A percentile compares a stretch with the other conserved stretches of the same genome.
These are phyloP conservation scores for Escallonia rubra DNA, from an alignment of 129 eudicot species.

Conservation along the genomic window DNA sequence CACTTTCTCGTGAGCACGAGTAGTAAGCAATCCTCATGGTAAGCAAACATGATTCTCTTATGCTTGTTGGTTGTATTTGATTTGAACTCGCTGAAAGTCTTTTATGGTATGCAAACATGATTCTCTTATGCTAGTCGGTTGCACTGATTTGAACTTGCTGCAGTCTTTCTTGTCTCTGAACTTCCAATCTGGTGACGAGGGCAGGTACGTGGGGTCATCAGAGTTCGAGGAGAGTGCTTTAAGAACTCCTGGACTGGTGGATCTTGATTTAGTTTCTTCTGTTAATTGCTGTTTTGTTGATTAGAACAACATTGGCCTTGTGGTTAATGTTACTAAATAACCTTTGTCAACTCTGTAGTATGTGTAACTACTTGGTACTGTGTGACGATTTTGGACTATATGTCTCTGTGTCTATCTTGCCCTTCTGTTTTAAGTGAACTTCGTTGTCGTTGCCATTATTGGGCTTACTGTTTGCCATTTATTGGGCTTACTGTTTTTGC, in stretches of 20 bases:
- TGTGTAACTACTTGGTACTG: no score
- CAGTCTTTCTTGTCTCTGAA: background rate
- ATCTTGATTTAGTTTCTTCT: background rate
- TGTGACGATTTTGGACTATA: no score
- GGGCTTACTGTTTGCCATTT: no score
- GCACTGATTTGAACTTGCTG: background rate
- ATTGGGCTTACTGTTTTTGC: no score
- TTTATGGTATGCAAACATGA: background rate
- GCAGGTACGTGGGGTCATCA: no score
- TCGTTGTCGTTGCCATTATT: no score
- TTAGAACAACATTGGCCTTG: no score
- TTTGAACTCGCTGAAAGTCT: background rate
- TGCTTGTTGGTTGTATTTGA: background rate
- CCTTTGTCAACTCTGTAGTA: no score
- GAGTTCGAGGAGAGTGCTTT: no score
- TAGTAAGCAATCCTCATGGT: conserved; percentile 5
- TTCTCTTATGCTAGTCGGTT: background rate
- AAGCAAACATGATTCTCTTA: background rate
- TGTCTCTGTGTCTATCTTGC: no score
- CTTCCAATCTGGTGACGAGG: background rate
- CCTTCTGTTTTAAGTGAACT: no score
- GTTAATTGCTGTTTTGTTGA: background rate
- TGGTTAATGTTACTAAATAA: no score
- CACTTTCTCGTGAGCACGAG: conserved; percentile 48
- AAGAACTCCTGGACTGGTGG: background rate